Evolutionary conservation across 306 rosid genomes (phyloP), one percentile per base, ranked within the genome.

Genomic region (Senna siamea): DNA sequence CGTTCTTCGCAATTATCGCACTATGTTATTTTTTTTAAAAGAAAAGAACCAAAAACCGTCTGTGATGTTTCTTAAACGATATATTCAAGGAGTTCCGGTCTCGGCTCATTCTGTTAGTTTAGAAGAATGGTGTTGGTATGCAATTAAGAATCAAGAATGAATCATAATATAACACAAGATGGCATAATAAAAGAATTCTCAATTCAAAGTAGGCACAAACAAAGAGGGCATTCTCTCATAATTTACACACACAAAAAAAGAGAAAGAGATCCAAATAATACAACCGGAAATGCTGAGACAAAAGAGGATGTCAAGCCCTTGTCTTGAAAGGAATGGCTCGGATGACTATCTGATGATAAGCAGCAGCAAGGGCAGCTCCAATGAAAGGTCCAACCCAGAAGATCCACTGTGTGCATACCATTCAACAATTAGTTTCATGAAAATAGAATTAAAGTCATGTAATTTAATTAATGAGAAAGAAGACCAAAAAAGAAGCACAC

Each of bases 321-420:
- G 88, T 22, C 83, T 88, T 84, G 87, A 93, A 93, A 47, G 98
- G 98, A 87, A 93, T 90, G 55, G 98, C 98, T 80, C 98, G 83
- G 83, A 93, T 89, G 72, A 93, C 89, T 6, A 90, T 77, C 86
- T 83, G 92, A 79, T 93, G 98, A 84, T 93, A 93, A 7, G 85
- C 9, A 18, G 98, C 98, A 77, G 98, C 98, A 77, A 93, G 88
- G 4, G 90, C 88, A 80, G 97, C 96, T 75, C 98, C 98, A 70
- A 82, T 77, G 85, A 93, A 93, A 8, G 98, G 98, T 77, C 96
- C 98, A 52, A 93, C 90, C 97, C 98, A 93, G 88, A 93, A 93
- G 69, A 93, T 91, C 97, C 98, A 91, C 98, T 93, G 87, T 6
- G 58, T 38, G 18, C 70, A 72, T 4, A 44, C 17, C 40, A 30